Evolutionary conservation across 164 flowering plant genomes (phyloP).

Genomic region (Nymphaea thermarum): DNA sequence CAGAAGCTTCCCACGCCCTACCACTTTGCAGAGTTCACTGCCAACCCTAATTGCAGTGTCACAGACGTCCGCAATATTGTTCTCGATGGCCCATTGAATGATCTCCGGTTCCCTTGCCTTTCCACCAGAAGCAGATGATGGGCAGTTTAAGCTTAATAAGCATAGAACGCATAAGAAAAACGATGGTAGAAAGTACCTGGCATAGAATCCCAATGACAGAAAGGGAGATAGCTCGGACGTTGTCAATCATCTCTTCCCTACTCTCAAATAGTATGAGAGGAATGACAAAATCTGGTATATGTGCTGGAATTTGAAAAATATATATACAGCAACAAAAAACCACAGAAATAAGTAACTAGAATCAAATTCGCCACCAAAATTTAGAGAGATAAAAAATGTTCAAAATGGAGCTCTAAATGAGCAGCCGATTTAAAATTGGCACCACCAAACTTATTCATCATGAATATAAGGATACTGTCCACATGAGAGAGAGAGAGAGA

Average conservation of each 20-base stretch:
- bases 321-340: constrained; percentile 2
- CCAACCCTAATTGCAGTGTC: constrained; percentile 17
- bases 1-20: neutral
- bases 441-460: neutral
- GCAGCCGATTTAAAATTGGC: neutral
- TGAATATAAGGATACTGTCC: neutral
- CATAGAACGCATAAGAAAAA: neutral
- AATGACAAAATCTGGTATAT: constrained; percentile 23
- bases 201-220: constrained; percentile 38
- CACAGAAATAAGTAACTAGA: neutral
- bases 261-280: constrained; percentile 21
- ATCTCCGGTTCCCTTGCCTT: constrained; percentile 27
- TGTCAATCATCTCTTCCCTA: constrained; percentile 18
- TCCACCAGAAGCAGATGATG: neutral
- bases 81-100: constrained; percentile 32
- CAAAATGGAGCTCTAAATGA: no score
- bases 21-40: constrained; percentile 37
- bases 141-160: neutral
- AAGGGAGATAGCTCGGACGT: constrained; percentile 29
- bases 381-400: neutral
- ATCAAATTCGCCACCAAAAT: neutral
- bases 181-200: constrained; percentile 17
- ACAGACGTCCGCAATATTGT: constrained; percentile 22
- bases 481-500: neutral
- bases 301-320: constrained; percentile 14